Evolutionary conservation across 441 rosid species (phyloP).

Genomic region (Gossypium armourianum): DNA sequence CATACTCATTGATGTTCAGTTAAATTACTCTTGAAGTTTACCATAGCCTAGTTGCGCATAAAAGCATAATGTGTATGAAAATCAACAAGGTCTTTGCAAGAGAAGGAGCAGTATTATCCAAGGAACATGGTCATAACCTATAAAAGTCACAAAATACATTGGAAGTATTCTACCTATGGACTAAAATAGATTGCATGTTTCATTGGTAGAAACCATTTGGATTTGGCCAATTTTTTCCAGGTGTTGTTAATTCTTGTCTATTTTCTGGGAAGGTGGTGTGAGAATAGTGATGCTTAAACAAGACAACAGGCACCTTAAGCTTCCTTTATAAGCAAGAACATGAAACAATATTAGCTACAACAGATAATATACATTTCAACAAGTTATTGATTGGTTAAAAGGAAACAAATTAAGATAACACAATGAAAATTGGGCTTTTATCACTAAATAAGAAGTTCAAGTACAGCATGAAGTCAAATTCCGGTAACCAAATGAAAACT

Average conservation of each 20-base stretch:
- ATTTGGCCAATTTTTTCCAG: not conserved
- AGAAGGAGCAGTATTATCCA: not conserved
- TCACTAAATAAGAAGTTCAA: not conserved
- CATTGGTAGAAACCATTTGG: not conserved
- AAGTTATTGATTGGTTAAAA: conserved; percentile 1
- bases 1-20: not conserved
- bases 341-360: not conserved
- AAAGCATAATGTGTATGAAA: not conserved
- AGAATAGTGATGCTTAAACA: not conserved
- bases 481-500: not conserved
- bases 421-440: not conserved
- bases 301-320: conserved; percentile 5
- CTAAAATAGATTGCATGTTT: not conserved
- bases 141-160: not conserved
- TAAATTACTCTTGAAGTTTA: not conserved
- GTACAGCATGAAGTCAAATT: not conserved
- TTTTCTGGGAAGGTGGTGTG: not conserved
- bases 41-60: conserved; percentile 3
- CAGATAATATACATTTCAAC: not conserved
- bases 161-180: not conserved
- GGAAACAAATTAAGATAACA: not conserved
- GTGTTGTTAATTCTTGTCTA: not conserved
- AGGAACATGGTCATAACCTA: not conserved
- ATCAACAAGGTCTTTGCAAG: not conserved
- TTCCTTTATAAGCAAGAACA: conserved; percentile 8